Evolutionary conservation across 1,284 basidiomycete genomes (phyloP), one percentile per base, ranked within the genome.

Genomic region (Cryptococcus sp.): DNA sequence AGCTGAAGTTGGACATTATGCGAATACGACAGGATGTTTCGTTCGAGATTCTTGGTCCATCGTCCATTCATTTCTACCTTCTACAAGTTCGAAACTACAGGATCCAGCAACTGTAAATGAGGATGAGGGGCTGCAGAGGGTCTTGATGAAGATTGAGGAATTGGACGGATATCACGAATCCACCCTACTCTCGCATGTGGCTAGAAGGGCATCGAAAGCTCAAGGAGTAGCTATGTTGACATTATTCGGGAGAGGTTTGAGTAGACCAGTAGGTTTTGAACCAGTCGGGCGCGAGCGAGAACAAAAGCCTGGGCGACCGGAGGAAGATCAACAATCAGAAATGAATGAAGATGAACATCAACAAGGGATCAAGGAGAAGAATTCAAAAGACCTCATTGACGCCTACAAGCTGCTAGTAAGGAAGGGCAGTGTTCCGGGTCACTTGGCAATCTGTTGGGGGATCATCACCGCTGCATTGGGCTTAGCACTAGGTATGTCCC

Each of bases 221-320:
- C 96, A 99, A 73, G 94, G 96, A 0, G 85, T 91, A 7, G 96
- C 94, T 1, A 81, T 98, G 36, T 82, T 99, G 28, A 90, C 91
- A 0, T 79, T 99, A 3, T 93, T 87, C 73, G 79, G 86, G 11
- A 88, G 86, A 62, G 88, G 90, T 0, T 85, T 97, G 66, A 81
- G 84, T 2, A 70, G 70, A 43, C 84, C 86, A 1, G 46, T 66
- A 4, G 65, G 61, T 53, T 9, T 67, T 55, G 47, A 48, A 14
- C 42, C 54, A 7, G 46, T 43, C 4, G 46, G 24, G 9, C n/a
- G 25, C 19, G 34, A 24, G 66, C 23, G 49, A 56, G 16, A 56
- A 63, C 48, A 48, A 57, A 21, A 11, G 2, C 52, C 61, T 2
- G 51, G 59, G 16, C 24, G 62, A 67, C 48, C 34, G 21, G 50